Evolutionary conservation across 179 eudicot genomes (phyloP).

Genomic region (Beta corolliflora): DNA sequence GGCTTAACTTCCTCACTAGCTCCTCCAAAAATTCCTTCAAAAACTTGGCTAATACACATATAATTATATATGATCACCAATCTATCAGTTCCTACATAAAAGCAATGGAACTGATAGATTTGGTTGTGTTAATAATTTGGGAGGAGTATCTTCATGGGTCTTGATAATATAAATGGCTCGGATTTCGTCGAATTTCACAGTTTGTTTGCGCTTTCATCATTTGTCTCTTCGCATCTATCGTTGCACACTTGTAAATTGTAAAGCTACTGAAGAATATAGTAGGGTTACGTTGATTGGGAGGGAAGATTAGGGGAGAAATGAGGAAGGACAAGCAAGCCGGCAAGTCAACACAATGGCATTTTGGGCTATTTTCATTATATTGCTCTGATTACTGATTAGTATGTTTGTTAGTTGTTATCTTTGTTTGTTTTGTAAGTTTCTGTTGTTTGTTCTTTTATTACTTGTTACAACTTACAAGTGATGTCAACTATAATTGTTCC

Average conservation of each 20-base stretch:
- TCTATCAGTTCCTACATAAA: neutral
- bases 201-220: conserved; percentile 10
- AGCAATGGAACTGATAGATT: neutral
- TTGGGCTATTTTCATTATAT: conserved; percentile 17
- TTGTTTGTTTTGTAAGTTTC: neutral
- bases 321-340: conserved; percentile 33
- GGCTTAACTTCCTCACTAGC: conserved; percentile 5
- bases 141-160: conserved; percentile 13
- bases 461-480: neutral
- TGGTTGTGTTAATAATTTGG: neutral
- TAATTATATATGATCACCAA: no score
- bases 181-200: conserved; percentile 3
- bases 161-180: neutral
- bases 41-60: no score
- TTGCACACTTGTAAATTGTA: no score
- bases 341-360: conserved; percentile 36
- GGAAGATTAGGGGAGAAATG: neutral
- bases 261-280: neutral
- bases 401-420: neutral
- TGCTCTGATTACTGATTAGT: neutral
- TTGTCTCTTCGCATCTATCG: conserved; percentile 3
- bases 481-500: neutral
- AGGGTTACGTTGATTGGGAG: no score
- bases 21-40: neutral
- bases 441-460: neutral